Evolutionary conservation across 805 yeast species (phyloP), one percentile per base, ranked within the genome.

Genomic region (Wickerhamomyces subpelliculosus): DNA sequence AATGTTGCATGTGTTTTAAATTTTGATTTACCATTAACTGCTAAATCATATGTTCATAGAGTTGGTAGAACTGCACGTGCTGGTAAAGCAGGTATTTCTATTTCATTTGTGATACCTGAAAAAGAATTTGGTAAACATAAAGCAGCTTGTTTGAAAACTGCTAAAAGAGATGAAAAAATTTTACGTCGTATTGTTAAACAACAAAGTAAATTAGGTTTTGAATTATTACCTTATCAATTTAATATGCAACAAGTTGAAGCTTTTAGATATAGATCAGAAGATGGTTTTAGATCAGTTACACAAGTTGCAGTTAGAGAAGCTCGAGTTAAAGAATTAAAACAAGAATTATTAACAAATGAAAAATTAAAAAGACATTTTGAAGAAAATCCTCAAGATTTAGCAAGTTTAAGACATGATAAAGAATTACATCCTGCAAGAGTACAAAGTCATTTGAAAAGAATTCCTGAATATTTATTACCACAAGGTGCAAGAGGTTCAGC

Each of bases 31-130:
- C 98, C 98, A 29, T 74, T 85, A 4, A 79, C 94, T 9, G 80
- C 97, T 5, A 84, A 82, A 56, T 77, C 95, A 3, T 93, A 93
- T 57, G 80, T 87, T 23, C 98, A 93, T 61, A 75, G 98, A 57
- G 76, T 93, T 27, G 98, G 98, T 36, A 79, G 98, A 67, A 93
- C 98, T 5, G 98, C 98, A 5, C 79, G 98, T 64, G 97, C 96
- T 8, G 96, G 96, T 38, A 88, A 86, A 57, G 72, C 93, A 2
- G 98, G 98, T 41, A 89, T 87, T 75, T 84, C 97, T 0, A 70
- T 93, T 39, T 88, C 97, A 14, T 93, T 90, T 65, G 93, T 89
- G 16, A 87, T 90, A 20, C 84, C 93, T 21, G 64, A 68, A 25
- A 84, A 80, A 44, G 89, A 85, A 53, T 80, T 83, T 64, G 96